A percentile compares a stretch with the other conserved stretches of the same genome.
These are phyloP conservation scores for Nicotiana paniculata DNA, from an alignment of 257 asterid genomes.

Conservation along the genomic window DNA sequence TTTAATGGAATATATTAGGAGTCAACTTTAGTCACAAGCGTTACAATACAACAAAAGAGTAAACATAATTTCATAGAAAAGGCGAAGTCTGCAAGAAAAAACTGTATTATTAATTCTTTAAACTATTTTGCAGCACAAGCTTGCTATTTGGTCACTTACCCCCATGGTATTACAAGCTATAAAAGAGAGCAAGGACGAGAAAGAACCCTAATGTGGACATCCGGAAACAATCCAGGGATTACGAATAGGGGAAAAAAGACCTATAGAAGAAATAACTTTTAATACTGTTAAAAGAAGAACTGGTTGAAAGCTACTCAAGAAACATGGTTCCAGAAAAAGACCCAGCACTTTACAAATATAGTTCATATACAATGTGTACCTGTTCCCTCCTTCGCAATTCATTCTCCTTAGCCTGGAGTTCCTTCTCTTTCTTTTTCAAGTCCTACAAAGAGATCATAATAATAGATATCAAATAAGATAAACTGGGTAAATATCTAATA, in stretches of 20 bases:
- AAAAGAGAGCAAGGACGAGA: neutral
- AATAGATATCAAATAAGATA: slow-evolving; percentile 5
- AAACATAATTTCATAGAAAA: neutral
- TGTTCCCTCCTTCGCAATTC: slow-evolving; percentile 86
- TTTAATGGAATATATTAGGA: neutral
- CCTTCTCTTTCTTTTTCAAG: slow-evolving; percentile 82
- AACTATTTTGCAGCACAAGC: neutral
- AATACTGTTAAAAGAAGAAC: neutral
- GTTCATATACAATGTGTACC: slow-evolving; percentile 30
- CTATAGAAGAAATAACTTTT: neutral
- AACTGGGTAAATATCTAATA: neutral
- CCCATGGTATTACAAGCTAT: neutral
- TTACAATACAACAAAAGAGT: neutral
- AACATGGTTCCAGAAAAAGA: neutral
- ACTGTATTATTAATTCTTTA: neutral
- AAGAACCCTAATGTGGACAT: neutral
- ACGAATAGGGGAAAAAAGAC: neutral
- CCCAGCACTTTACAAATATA: neutral
- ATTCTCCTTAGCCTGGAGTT: slow-evolving; percentile 88
- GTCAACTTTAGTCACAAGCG: neutral
- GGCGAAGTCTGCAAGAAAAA: neutral
- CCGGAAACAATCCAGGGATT: neutral
- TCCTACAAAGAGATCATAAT: slow-evolving; percentile 45
- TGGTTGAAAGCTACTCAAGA: neutral
- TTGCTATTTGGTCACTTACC: neutral